Evolutionary conservation across 768 basidiomycete genomes (phyloP).

Genomic region (Lepiota brunneoincarnata): DNA sequence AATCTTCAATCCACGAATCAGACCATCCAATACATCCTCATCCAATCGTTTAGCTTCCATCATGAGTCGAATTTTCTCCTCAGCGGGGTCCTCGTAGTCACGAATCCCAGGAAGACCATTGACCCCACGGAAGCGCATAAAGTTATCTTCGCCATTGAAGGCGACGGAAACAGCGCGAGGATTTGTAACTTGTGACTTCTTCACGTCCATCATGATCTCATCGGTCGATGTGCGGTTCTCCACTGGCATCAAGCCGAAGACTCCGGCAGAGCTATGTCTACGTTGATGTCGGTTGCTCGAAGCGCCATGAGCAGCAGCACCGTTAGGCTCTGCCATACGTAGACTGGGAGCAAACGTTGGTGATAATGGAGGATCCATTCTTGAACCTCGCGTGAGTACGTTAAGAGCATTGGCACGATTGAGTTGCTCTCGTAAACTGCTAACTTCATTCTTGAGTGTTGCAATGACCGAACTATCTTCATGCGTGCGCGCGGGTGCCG

Average conservation of each 20-base stretch:
- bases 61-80: conserved; percentile 94
- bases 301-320: conserved; percentile 32
- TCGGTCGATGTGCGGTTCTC: conserved; percentile 75
- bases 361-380: conserved; percentile 69
- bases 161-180: conserved; percentile 88
- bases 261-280: conserved; percentile 84
- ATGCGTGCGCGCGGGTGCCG: conserved; percentile 58
- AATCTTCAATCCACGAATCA: conserved; percentile 91
- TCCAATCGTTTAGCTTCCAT: conserved; percentile 88
- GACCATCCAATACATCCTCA: conserved; percentile 87
- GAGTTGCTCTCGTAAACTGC: conserved; percentile 89
- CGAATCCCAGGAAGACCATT: conserved; percentile 71
- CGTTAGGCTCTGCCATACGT: conserved; percentile 50
- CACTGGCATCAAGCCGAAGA: conserved; percentile 55
- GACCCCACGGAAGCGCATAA: conserved; percentile 54
- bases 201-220: conserved; percentile 73
- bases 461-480: conserved; percentile 88
- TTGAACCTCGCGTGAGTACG: conserved; percentile 71
- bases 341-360: conserved; percentile 85
- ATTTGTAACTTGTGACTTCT: conserved; percentile 65
- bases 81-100: conserved; percentile 83
- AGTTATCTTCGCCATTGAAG: conserved; percentile 78
- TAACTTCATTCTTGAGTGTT: conserved; percentile 90
- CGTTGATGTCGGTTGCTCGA: conserved; percentile 61
- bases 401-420: conserved; percentile 94